These are phyloP conservation scores for Dacryopinax spathularia DNA, from an alignment of 768 basidiomycete genomes.

Conservation along the genomic window DNA sequence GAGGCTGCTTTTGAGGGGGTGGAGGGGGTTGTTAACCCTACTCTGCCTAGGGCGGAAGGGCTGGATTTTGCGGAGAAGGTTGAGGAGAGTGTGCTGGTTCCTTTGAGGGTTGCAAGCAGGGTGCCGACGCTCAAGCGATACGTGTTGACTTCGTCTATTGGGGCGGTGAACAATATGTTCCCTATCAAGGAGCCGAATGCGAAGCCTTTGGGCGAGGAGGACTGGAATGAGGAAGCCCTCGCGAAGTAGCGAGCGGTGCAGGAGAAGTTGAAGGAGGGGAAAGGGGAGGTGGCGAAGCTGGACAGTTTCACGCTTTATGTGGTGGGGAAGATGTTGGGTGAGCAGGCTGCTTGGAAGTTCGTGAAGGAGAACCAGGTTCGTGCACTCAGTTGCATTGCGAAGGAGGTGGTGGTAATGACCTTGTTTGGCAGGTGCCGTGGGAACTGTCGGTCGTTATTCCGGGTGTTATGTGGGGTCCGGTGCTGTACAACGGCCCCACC, in stretches of 20 bases:
- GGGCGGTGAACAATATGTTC: not conserved
- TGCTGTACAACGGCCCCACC: too few species aligned
- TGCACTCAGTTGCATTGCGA: not conserved
- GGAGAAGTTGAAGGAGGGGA: too few species aligned
- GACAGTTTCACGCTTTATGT: not conserved
- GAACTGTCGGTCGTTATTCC: not conserved
- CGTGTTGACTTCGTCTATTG: not conserved
- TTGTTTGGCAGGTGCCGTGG: not conserved
- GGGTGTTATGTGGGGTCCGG: not conserved
- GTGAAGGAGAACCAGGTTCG: not conserved
- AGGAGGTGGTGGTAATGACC: not conserved
- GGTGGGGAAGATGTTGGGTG: not conserved
- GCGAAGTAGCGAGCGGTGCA: not conserved
- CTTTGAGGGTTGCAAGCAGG: not conserved
- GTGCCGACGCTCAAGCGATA: not conserved
- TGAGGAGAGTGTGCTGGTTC: not conserved
- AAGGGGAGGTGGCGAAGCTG: not conserved
- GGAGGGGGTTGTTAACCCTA: not conserved
- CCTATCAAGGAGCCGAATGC: not conserved
- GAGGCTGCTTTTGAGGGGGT: not conserved
- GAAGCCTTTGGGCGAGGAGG: not conserved
- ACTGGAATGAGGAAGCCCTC: not conserved
- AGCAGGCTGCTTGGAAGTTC: not conserved
- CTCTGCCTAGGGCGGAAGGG: not conserved
- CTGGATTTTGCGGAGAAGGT: not conserved